Conservation (phyloP, 1,284 basidiomycete species). For the Sporisorium graminicola region DNA sequence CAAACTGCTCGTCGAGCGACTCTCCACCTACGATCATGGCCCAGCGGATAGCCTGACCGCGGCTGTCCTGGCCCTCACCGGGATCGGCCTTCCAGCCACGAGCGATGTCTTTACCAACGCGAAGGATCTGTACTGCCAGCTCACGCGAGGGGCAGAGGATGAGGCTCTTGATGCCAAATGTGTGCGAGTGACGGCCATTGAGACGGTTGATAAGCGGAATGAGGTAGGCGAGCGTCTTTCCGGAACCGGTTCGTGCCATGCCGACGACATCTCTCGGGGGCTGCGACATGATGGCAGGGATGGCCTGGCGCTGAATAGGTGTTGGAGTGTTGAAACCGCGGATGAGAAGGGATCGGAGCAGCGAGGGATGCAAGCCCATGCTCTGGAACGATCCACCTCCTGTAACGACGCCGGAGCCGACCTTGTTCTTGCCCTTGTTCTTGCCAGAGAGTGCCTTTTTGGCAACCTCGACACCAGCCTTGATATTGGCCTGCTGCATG, state of each 20-base stretch:
- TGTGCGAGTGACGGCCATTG: conserved; percentile 81
- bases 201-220: conserved; percentile 90
- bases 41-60: conserved; percentile 82
- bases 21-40: conserved; percentile 96
- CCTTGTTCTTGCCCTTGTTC: conserved; percentile 61
- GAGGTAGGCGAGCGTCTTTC: conserved; percentile 97
- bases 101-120: conserved; percentile 92
- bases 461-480: conserved; percentile 62
- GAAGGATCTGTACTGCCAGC: conserved; percentile 91
- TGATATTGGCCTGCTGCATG: conserved; percentile 65
- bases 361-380: conserved; percentile 78
- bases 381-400: conserved; percentile 69
- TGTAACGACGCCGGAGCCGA: conserved; percentile 54
- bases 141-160: conserved; percentile 94
- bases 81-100: conserved; percentile 75
- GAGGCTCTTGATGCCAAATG: conserved; percentile 87
- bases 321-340: conserved; percentile 95
- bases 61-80: conserved; percentile 72
- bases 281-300: conserved; percentile 84
- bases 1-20: conserved; percentile 94
- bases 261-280: conserved; percentile 95
- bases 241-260: conserved; percentile 98
- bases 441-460: conserved; percentile 56
- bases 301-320: conserved; percentile 91
- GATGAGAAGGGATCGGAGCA: conserved; percentile 87